These are phyloP conservation scores for Mesostigma viride DNA, from an alignment of 139 green algal genomes.

Conservation along the genomic window DNA sequence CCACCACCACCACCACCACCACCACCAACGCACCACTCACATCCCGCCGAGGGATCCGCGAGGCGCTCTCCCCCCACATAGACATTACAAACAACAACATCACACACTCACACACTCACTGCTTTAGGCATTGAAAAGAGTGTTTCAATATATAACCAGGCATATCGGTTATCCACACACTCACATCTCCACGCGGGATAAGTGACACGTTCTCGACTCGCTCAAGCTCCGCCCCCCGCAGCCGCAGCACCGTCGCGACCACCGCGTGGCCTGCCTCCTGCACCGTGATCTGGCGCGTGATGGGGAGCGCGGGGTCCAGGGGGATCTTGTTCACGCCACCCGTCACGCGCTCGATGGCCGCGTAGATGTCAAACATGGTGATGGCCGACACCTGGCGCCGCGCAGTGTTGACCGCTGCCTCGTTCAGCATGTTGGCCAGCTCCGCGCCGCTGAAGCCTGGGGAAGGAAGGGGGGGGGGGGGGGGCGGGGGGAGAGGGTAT, in stretches of 20 bases:
- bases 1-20: too few relatives aligned
- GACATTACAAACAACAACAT: too few relatives aligned
- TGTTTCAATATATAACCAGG: too few relatives aligned
- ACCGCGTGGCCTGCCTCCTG: conserved; percentile 33
- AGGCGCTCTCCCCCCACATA: too few relatives aligned
- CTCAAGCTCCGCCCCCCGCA: conserved; percentile 18
- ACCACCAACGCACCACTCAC: too few relatives aligned
- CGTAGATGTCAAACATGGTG: conserved; percentile 57
- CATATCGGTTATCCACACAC: too few relatives aligned
- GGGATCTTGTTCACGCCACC: conserved; percentile 8
- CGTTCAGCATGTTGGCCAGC: conserved; percentile 91
- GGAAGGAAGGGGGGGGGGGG: too few relatives aligned
- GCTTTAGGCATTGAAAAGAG: too few relatives aligned
- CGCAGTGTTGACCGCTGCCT: conserved; percentile 68
- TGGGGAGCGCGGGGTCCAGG: not conserved
- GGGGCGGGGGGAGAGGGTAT: too few relatives aligned
- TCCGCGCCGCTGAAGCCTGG: conserved; percentile 75
- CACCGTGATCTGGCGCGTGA: conserved; percentile 8
- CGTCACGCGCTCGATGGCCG: conserved; percentile 63
- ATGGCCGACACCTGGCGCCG: conserved; percentile 31
- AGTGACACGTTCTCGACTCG: conserved; percentile 24
- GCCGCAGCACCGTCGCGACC: conserved; percentile 17
- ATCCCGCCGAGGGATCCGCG: too few relatives aligned
- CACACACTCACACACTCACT: too few relatives aligned
- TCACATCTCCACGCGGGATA: conserved; percentile 22